phyloP scores from a whole-genome alignment of 139 green algal genomes.

The Ulvella scutata region DNA sequence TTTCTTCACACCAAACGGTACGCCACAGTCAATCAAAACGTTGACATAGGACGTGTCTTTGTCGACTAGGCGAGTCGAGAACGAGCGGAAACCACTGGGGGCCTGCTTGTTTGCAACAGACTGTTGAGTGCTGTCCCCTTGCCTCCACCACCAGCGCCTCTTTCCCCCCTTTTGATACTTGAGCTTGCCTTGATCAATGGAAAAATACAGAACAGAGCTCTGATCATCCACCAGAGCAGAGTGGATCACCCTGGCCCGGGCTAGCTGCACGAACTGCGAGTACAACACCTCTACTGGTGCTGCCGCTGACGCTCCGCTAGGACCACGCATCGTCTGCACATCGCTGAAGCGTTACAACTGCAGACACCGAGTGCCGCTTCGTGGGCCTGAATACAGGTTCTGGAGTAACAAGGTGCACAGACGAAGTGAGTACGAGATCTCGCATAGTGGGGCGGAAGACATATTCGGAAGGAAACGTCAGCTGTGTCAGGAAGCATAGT shows the following conservation, averaged over 20 bases:
- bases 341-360: no score
- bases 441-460: no score
- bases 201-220: background rate
- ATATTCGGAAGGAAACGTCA: no score
- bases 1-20: background rate
- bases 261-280: background rate
- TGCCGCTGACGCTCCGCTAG: background rate
- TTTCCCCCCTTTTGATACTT: background rate
- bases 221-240: background rate
- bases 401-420: no score
- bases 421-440: no score
- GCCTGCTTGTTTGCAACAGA: background rate
- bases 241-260: background rate
- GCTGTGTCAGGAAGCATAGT: no score
- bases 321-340: background rate
- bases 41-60: background rate
- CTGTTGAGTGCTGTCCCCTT: background rate
- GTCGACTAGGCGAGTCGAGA: background rate
- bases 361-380: no score
- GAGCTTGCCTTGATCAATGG: background rate
- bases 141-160: background rate
- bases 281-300: background rate
- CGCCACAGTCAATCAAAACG: background rate
- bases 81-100: background rate
- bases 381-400: no score